Conservation (phyloP, 2,329 filamentous ascomycete species). For the Davidsoniella virescens region DNA sequence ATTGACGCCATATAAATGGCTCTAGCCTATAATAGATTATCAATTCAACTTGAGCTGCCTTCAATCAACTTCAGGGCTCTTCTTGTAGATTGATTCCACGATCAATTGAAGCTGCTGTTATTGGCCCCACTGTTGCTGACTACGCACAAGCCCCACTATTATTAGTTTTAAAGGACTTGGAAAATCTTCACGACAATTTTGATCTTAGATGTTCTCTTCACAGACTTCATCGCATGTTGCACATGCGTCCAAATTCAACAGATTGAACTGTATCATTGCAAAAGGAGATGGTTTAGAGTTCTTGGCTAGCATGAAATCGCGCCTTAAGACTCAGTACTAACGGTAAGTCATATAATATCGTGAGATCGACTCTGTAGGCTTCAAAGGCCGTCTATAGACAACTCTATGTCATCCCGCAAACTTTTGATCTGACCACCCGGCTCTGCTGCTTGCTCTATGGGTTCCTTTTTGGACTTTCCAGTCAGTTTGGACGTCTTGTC, state of each 20-base stretch:
- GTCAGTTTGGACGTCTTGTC: slow-evolving; percentile 9
- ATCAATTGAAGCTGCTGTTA: too few species aligned
- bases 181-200: not conserved
- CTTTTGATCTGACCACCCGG: slow-evolving; percentile 11
- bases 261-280: not conserved
- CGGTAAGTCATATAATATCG: too few species aligned
- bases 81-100: not conserved
- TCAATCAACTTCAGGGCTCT: not conserved
- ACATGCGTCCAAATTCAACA: not conserved
- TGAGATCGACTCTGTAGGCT: too few species aligned
- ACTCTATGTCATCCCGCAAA: slow-evolving; percentile 4
- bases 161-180: not conserved
- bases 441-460: slow-evolving; percentile 12
- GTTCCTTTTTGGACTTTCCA: slow-evolving; percentile 11
- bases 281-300: not conserved
- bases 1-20: not conserved
- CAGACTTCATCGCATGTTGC: not conserved
- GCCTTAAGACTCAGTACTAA: too few species aligned
- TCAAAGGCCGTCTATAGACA: too few species aligned
- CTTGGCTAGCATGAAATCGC: too few species aligned
- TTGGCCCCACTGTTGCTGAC: slow-evolving; percentile 1
- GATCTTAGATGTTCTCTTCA: not conserved
- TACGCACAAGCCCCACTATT: not conserved
- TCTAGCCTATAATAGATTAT: too few species aligned
- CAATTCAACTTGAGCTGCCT: not conserved